Evolutionary conservation across 2,329 filamentous ascomycete genomes (phyloP), one percentile per base, ranked within the genome.

Genomic region (Beauveria asiatica): DNA sequence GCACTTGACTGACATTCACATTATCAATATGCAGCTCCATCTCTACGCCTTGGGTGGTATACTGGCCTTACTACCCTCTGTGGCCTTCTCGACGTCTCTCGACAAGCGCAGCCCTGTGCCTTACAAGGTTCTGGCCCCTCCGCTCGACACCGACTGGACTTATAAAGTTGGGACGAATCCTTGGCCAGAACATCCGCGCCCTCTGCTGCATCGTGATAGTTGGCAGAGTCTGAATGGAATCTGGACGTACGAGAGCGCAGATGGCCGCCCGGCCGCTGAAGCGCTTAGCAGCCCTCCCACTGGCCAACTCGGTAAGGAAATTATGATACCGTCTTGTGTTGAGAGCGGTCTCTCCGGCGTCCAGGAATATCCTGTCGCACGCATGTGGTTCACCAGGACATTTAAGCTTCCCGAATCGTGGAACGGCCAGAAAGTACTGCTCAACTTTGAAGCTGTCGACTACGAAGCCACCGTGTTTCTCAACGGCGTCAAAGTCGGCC

Each of bases 401-500:
- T 85, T 86, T 64, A 67, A 70, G 1, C 71, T 85, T 0, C 78
- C 82, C 0, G 64, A 68, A 0, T 65, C 68, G 17, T 85, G 82
- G 80, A 69, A 69, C 1, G 70, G 69, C 4, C 70, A 75, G 48
- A 71, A 68, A 1, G 72, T 83, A 1, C 62, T 83, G 46, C 71
- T 84, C 57, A 81, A 83, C 65, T 84, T 84, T 59, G 82, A 83
- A 63, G 81, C 82, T 6, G 81, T 84, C 33, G 82, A 84, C 65
- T 84, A 83, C 61, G 75, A 83, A 64, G 74, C 79, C 7, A 80
- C 77, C 0, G 79, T 87, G 1, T 86, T 80, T 61, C 73, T 87
- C 64, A 86, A 86, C 64, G 80, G 80, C 3, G 66, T 77, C 25
- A 63, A 78, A 21, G 79, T 78, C 3, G 79, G 76, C 0, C 78